These are phyloP conservation scores for Spinacia oleracea DNA, from an alignment of 179 eudicot species.

Conservation along the genomic window DNA sequence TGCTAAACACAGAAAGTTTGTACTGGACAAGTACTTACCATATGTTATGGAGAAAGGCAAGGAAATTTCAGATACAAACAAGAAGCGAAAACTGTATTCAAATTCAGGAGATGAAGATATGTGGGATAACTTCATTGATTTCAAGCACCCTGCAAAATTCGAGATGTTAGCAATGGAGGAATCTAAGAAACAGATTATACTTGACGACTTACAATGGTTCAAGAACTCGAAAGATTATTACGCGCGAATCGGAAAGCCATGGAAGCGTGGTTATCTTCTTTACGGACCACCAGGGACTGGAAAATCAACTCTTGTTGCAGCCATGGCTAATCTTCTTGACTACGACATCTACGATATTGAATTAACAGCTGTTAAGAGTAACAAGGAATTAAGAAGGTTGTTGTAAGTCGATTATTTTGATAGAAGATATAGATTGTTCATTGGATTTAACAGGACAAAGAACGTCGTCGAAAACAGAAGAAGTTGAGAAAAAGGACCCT, in stretches of 20 bases:
- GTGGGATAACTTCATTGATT: conserved; percentile 28
- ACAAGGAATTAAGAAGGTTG: conserved; percentile 40
- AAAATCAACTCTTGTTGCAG: conserved; percentile 40
- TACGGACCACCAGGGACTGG: conserved; percentile 42
- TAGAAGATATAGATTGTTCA: conserved; percentile 57
- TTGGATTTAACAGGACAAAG: conserved; percentile 42
- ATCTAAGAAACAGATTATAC: conserved; percentile 27
- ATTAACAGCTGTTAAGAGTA: conserved; percentile 35
- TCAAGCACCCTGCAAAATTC: conserved; percentile 35
- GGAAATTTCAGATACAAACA: conserved; percentile 21
- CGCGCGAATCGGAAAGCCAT: conserved; percentile 34
- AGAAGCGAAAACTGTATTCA: conserved; percentile 27
- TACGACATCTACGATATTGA: conserved; percentile 44
- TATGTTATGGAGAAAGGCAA: conserved; percentile 35
- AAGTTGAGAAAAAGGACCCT: background rate
- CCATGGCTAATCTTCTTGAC: conserved; percentile 39
- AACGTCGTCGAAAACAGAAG: conserved; percentile 6
- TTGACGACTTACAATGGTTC: conserved; percentile 32
- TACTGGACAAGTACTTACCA: conserved; percentile 28
- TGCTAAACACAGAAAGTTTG: conserved; percentile 25
- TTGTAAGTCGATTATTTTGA: conserved; percentile 44
- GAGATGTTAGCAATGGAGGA: conserved; percentile 30
- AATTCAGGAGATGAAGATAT: background rate
- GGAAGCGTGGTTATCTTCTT: conserved; percentile 45
- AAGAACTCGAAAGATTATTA: conserved; percentile 34